Evolutionary conservation across 2,329 filamentous ascomycete species (phyloP).

Genomic region (Metarhizium anisopliae): DNA sequence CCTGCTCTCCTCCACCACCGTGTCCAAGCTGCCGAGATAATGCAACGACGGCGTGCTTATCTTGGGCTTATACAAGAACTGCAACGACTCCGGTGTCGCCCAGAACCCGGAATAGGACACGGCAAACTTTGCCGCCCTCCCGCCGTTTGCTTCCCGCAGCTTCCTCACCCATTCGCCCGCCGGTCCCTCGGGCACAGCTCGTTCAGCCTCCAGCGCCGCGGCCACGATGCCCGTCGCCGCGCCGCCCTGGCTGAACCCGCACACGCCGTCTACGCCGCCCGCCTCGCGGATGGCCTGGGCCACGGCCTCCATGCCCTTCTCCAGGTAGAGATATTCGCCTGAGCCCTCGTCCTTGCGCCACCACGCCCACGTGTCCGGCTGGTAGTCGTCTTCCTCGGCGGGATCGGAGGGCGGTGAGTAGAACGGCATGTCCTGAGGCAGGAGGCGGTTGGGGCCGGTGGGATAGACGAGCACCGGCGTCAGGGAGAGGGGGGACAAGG

Average conservation of each 20-base stretch:
- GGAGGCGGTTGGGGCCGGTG: constrained; percentile 57
- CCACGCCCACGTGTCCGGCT: constrained; percentile 72
- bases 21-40: constrained; percentile 75
- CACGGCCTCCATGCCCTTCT: constrained; percentile 56
- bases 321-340: constrained; percentile 56
- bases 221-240: constrained; percentile 65
- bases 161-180: constrained; percentile 32
- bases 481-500: constrained; percentile 51
- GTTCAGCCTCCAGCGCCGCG: constrained; percentile 52
- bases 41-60: constrained; percentile 73
- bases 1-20: constrained; percentile 73
- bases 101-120: constrained; percentile 72
- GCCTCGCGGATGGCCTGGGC: constrained; percentile 52
- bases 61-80: constrained; percentile 59
- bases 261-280: constrained; percentile 65
- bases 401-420: constrained; percentile 39
- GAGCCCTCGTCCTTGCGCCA: constrained; percentile 61
- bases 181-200: constrained; percentile 17
- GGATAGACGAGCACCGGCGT: constrained; percentile 55
- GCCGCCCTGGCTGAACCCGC: constrained; percentile 78
- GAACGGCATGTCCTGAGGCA: constrained; percentile 59
- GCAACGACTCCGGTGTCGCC: constrained; percentile 51
- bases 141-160: constrained; percentile 40
- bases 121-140: constrained; percentile 54
- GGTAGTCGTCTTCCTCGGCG: constrained; percentile 35